Percentiles rank a stretch among this genome's conserved stretches.
phyloP scores from a whole-genome alignment of 1,284 basidiomycete species.

The Pulveroboletus sp. region DNA sequence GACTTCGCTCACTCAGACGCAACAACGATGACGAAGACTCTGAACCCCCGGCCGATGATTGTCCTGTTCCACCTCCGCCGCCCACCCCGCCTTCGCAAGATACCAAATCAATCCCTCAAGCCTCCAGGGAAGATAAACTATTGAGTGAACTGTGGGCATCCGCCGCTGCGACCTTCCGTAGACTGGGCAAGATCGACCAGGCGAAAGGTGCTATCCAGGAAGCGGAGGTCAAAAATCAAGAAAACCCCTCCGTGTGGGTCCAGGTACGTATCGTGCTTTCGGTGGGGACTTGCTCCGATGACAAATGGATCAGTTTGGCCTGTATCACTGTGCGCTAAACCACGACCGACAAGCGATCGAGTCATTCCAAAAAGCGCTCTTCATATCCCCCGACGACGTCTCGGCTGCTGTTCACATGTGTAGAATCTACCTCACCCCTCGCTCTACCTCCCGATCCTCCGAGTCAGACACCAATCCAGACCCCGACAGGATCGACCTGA shows the following conservation, averaged over 20 bases:
- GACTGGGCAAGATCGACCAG: slow-evolving; percentile 88
- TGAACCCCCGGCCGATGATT: slow-evolving; percentile 38
- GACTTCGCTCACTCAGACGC: slow-evolving; percentile 52
- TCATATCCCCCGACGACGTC: slow-evolving; percentile 76
- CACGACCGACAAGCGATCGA: slow-evolving; percentile 66
- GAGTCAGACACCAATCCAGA: slow-evolving; percentile 30
- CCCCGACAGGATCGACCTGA: slow-evolving; percentile 68
- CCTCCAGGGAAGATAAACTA: slow-evolving; percentile 67
- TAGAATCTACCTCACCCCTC: slow-evolving; percentile 60
- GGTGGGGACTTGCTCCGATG: background rate
- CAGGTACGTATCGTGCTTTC: slow-evolving; percentile 58
- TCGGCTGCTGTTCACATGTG: slow-evolving; percentile 77
- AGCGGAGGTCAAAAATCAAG: slow-evolving; percentile 87
- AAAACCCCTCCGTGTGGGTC: slow-evolving; percentile 91
- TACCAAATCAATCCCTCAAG: slow-evolving; percentile 44
- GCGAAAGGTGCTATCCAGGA: slow-evolving; percentile 91
- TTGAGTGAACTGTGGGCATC: slow-evolving; percentile 92
- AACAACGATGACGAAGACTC: slow-evolving; percentile 35
- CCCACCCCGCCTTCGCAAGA: slow-evolving; percentile 34
- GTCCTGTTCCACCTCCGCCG: slow-evolving; percentile 46
- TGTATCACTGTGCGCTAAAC: slow-evolving; percentile 67
- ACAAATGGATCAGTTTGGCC: slow-evolving; percentile 56
- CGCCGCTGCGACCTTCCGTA: slow-evolving; percentile 90
- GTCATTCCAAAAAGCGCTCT: slow-evolving; percentile 81
- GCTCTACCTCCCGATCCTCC: slow-evolving; percentile 34